Conservation (phyloP, 805 yeast species). For the Yarrowia sp. region DNA sequence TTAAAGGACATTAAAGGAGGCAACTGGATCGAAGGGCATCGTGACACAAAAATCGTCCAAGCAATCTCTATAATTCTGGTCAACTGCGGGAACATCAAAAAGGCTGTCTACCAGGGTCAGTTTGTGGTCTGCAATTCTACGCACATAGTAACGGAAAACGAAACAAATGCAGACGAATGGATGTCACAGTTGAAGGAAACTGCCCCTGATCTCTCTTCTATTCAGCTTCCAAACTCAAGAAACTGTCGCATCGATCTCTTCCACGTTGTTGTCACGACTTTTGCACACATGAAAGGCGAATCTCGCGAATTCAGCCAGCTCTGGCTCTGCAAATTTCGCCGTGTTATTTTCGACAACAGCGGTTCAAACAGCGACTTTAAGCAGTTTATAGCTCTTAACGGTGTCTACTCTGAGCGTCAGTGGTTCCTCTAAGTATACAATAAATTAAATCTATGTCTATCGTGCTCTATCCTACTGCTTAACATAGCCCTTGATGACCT, state of each 20-base stretch:
- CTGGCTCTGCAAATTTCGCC: not conserved
- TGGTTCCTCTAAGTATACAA: not conserved
- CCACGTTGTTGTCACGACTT: not conserved
- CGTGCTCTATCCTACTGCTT: not conserved
- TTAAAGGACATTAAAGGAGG: not conserved
- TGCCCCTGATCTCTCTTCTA: not conserved
- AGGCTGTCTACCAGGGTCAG: not conserved
- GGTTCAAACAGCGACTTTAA: not conserved
- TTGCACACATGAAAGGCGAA: not conserved
- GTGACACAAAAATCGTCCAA: too few species aligned
- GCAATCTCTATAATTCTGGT: not conserved
- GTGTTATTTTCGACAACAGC: not conserved
- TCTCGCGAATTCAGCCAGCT: not conserved
- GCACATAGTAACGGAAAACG: not conserved
- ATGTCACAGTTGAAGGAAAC: not conserved
- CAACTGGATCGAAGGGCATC: too few species aligned
- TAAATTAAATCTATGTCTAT: slow-evolving; percentile 18
- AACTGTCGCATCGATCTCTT: not conserved
- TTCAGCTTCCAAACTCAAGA: not conserved
- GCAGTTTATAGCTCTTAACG: not conserved
- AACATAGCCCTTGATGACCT: not conserved
- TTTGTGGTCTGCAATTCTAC: not conserved
- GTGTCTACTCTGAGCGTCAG: not conserved
- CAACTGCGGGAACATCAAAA: not conserved
- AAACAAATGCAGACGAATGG: not conserved